phyloP scores from a whole-genome alignment of 306 rosid genomes.

The Trifolium pratense region DNA sequence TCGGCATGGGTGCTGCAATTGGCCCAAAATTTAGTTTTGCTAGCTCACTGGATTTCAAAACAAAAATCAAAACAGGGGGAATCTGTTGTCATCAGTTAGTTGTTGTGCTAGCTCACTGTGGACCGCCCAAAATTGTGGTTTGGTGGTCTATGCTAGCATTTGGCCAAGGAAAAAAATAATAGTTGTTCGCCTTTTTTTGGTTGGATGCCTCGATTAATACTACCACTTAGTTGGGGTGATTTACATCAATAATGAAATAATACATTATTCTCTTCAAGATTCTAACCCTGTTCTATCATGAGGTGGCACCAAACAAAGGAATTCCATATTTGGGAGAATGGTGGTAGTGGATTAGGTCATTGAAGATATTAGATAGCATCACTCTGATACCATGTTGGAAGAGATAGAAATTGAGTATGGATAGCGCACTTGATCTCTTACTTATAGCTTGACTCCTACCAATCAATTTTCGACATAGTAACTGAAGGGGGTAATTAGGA shows the following conservation, averaged over 20 bases:
- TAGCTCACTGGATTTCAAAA: no score
- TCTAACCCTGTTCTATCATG: no score
- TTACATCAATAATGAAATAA: neutral
- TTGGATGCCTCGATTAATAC: neutral
- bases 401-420: neutral
- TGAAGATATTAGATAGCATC: neutral
- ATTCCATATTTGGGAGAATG: neutral
- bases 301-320: neutral
- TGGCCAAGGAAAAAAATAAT: neutral
- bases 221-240: neutral
- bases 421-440: constrained; percentile 7
- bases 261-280: no score
- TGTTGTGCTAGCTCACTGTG: no score
- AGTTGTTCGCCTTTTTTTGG: neutral
- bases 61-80: no score
- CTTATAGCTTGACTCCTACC: neutral
- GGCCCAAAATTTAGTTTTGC: no score
- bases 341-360: neutral
- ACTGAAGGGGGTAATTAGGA: neutral
- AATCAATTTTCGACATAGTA: neutral
- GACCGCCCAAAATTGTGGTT: no score
- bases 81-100: no score
- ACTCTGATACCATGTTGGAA: neutral
- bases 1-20: no score
- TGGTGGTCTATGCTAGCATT: no score